These are phyloP conservation scores for Mortierella sp. DNA, from an alignment of 371 early-diverging fungal genomes.

Conservation along the genomic window DNA sequence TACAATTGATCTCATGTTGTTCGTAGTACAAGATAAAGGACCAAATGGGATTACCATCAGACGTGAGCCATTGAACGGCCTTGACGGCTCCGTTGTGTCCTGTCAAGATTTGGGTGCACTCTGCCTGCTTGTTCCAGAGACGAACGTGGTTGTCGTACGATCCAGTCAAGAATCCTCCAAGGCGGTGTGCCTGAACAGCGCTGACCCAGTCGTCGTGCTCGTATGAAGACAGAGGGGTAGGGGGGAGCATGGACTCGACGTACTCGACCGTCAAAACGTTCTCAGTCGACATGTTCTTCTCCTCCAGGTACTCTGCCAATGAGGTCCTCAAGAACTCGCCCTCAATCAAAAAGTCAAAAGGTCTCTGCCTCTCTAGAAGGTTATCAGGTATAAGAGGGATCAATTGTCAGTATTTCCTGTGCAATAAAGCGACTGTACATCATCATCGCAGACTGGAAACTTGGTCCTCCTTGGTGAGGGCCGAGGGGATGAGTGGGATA, in stretches of 20 bases:
- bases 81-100: slow-evolving; percentile 86
- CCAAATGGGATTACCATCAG: slow-evolving; percentile 37
- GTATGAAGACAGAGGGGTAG: slow-evolving; percentile 78
- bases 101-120: slow-evolving; percentile 76
- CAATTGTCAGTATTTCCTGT: background rate
- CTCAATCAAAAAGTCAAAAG: slow-evolving; percentile 94
- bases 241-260: slow-evolving; percentile 91
- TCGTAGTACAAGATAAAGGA: background rate
- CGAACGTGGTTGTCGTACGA: slow-evolving; percentile 89
- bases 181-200: slow-evolving; percentile 68
- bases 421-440: background rate
- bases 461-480: no score
- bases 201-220: slow-evolving; percentile 97
- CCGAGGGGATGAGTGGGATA: background rate
- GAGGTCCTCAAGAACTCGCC: slow-evolving; percentile 88
- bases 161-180: slow-evolving; percentile 76
- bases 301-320: slow-evolving; percentile 80
- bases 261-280: slow-evolving; percentile 91
- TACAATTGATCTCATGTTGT: no score
- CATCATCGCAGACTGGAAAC: background rate
- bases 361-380: slow-evolving; percentile 79
- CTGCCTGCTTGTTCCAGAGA: slow-evolving; percentile 84
- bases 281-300: slow-evolving; percentile 85
- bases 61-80: slow-evolving; percentile 68
- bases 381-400: background rate